phyloP scores from a whole-genome alignment of 768 basidiomycete genomes.

The Mycena rosella region DNA sequence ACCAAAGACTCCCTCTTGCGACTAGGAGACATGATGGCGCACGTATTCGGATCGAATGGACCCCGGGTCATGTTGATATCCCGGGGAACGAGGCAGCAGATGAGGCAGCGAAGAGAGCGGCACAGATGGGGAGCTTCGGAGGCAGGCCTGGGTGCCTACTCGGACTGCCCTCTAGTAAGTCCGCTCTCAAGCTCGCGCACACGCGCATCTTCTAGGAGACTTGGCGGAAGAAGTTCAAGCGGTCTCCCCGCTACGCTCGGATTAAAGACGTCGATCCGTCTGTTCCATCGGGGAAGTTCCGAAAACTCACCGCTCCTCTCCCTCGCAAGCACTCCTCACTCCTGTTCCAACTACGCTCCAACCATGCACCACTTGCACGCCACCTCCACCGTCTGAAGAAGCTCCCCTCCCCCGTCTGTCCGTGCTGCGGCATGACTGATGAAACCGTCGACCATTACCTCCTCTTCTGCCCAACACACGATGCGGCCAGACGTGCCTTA shows the following conservation, averaged over 20 bases:
- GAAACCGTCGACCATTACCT: constrained; percentile 11
- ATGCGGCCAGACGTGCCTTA: not conserved
- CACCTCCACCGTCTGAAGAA: constrained; percentile 3
- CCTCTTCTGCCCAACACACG: not conserved
- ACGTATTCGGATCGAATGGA: not conserved
- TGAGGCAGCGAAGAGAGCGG: not conserved
- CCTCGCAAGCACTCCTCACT: not conserved
- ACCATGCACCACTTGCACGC: not conserved
- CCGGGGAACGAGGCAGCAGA: constrained; percentile 4
- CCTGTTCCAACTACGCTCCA: not conserved
- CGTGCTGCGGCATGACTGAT: not conserved
- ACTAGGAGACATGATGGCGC: not conserved
- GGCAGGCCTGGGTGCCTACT: not conserved
- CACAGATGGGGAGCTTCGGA: not conserved
- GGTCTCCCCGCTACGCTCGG: not conserved
- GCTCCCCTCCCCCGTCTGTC: not conserved
- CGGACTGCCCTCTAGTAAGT: not conserved
- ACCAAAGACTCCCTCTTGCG: no score
- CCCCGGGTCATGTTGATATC: constrained; percentile 1
- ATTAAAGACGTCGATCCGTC: not conserved
- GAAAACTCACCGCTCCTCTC: not conserved
- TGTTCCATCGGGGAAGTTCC: not conserved
- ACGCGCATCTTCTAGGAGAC: not conserved
- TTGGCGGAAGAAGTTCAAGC: not conserved
- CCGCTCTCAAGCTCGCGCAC: not conserved